Evolutionary conservation across 2,329 filamentous ascomycete species (phyloP).

Genomic region (Fusarium coffeatum): DNA sequence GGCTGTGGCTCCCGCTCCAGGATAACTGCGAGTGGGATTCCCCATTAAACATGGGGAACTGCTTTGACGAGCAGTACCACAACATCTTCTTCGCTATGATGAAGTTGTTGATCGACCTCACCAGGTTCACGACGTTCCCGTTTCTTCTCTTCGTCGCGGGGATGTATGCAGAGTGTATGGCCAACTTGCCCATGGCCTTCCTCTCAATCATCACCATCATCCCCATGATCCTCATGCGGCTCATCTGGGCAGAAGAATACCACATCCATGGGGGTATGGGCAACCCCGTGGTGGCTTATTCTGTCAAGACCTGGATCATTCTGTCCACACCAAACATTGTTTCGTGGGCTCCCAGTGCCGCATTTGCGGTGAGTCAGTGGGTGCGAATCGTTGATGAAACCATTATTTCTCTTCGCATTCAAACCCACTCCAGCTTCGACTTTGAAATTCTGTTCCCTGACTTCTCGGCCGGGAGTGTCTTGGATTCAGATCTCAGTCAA

Average conservation of each 20-base stretch:
- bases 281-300: constrained; percentile 1
- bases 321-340: constrained; percentile 6
- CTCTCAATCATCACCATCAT: not conserved
- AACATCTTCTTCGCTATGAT: constrained; percentile 17
- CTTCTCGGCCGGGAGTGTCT: not conserved
- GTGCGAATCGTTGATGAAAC: not conserved
- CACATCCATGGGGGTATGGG: not conserved
- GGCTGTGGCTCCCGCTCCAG: constrained; percentile 18
- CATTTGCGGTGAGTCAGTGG: constrained; percentile 4
- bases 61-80: constrained; percentile 24
- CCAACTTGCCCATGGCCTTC: not conserved
- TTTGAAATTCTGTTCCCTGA: constrained; percentile 1
- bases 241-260: constrained; percentile 4
- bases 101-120: constrained; percentile 1
- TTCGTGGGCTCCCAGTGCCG: constrained; percentile 2
- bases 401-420: constrained; percentile 9
- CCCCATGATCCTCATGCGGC: not conserved
- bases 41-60: constrained; percentile 8
- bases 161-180: not conserved
- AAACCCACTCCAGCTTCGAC: constrained; percentile 4
- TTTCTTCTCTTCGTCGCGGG: constrained; percentile 1
- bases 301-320: constrained; percentile 7
- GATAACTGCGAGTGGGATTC: constrained; percentile 22
- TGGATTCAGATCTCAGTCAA: not conserved
- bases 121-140: constrained; percentile 2